Evolutionary conservation across 177 flowering plant species (phyloP), one percentile per base, ranked within the genome.

Genomic region (Vitis hybrid): DNA sequence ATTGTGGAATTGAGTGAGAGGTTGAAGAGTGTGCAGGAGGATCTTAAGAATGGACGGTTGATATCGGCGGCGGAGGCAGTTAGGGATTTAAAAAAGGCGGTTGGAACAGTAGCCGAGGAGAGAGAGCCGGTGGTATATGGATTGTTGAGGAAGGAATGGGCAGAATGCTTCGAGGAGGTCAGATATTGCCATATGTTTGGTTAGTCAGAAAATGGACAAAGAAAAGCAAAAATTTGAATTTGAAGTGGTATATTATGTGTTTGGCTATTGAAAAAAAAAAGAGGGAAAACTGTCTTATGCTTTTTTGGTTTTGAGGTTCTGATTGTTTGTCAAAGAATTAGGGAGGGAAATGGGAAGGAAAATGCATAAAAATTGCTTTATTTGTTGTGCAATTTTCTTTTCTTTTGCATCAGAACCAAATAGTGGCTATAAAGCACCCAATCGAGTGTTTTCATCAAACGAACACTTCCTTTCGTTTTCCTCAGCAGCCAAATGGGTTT

Each of bases 81-180:
- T 17, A 82, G 83, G 68, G 92, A 80, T 54, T 77, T 95, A 83
- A 91, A 86, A 87, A 62, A 13, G 54, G 87, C 77, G 52, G 61
- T 91, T 74, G 62, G 83, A 71, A 66, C 81, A 67, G 71, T 57
- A 3, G 76, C 26, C 30, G 80, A 68, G 13, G 86, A 75, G 60
- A 70, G 72, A 2, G 89, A 84, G 77, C 97, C 96, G 2, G 51
- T 78, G 66, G 92, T 88, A 13, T 91, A 84, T 66, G 80, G 83
- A 1, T 72, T 95, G 78, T 71, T 93, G 80, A 83, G 80, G 82
- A 81, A 84, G 59, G 86, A 90, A 74, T 93, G 97, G 99, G 68
- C 57, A 9, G 79, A 80, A 1, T 87, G 97, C 78, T 92, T 87
- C 65, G 94, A 91, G 32, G 90, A 91, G 91, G 91, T 92, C 73